Evolutionary conservation across 2,329 filamentous ascomycete species (phyloP).

Genomic region (Aspergillus sp.): DNA sequence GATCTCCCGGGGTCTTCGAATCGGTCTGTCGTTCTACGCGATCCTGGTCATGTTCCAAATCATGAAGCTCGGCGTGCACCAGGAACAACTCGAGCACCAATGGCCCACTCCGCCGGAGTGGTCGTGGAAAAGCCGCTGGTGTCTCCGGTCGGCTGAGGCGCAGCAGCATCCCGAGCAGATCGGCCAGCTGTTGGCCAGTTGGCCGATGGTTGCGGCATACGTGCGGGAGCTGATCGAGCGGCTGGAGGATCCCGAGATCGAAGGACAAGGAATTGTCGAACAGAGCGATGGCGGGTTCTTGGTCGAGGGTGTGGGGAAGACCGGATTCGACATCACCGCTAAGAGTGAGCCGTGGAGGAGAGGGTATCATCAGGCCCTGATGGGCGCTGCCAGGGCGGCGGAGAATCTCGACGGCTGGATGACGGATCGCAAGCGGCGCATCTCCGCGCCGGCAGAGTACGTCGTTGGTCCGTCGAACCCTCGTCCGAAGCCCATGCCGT

Average conservation of each 20-base stretch:
- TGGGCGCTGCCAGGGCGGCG: slow-evolving; percentile 72
- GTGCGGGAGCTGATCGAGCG: slow-evolving; percentile 61
- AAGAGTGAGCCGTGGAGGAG: slow-evolving; percentile 83
- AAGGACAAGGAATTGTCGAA: slow-evolving; percentile 65
- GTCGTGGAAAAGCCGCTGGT: slow-evolving; percentile 68
- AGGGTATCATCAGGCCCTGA: slow-evolving; percentile 80
- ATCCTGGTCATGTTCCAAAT: slow-evolving; percentile 60
- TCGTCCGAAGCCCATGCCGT: slow-evolving; percentile 69
- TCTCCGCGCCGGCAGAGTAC: slow-evolving; percentile 70
- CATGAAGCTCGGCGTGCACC: slow-evolving; percentile 65
- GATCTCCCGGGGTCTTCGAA: slow-evolving; percentile 64
- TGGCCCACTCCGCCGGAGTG: slow-evolving; percentile 84
- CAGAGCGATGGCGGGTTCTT: slow-evolving; percentile 52
- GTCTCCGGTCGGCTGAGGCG: slow-evolving; percentile 63
- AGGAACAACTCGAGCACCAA: slow-evolving; percentile 71
- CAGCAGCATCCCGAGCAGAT: slow-evolving; percentile 58
- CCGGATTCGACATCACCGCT: slow-evolving; percentile 66
- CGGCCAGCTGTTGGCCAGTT: slow-evolving; percentile 60
- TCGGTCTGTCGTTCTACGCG: slow-evolving; percentile 71
- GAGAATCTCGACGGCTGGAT: slow-evolving; percentile 82
- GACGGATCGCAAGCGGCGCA: slow-evolving; percentile 63
- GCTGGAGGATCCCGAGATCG: slow-evolving; percentile 67
- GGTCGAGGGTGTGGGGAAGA: slow-evolving; percentile 56
- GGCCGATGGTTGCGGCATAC: slow-evolving; percentile 64
- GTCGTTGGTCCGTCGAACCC: slow-evolving; percentile 84